phyloP scores from a whole-genome alignment of 2,329 filamentous ascomycete genomes.

The Colletotrichum chrysophilum region DNA sequence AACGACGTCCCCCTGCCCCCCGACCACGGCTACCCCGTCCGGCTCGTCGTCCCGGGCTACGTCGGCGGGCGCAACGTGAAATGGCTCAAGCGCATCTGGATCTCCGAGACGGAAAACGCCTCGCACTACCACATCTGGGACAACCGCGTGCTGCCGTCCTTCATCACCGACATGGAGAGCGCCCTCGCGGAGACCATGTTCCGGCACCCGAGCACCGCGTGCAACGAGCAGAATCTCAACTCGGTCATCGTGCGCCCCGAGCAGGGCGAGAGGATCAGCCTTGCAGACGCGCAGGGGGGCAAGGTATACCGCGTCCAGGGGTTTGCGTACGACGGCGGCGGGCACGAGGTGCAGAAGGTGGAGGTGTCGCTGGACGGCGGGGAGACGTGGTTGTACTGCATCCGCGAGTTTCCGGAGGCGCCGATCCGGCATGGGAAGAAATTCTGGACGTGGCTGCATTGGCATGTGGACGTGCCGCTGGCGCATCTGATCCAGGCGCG shows the following conservation, averaged over 20 bases:
- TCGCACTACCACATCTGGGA: slow-evolving; percentile 55
- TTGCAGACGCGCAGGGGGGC: slow-evolving; percentile 32
- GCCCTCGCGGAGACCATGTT: slow-evolving; percentile 52
- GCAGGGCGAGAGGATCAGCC: slow-evolving; percentile 47
- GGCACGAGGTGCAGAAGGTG: slow-evolving; percentile 52
- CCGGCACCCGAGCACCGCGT: slow-evolving; percentile 51
- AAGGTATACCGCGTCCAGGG: slow-evolving; percentile 49
- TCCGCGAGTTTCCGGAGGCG: slow-evolving; percentile 45
- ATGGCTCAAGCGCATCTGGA: slow-evolving; percentile 47
- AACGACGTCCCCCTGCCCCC: slow-evolving; percentile 45
- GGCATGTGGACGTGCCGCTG: slow-evolving; percentile 54
- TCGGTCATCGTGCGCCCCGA: slow-evolving; percentile 50
- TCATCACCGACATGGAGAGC: slow-evolving; percentile 53
- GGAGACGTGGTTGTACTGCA: slow-evolving; percentile 41
- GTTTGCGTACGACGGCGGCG: slow-evolving; percentile 55
- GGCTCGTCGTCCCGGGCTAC: slow-evolving; percentile 45
- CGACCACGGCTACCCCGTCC: slow-evolving; percentile 51
- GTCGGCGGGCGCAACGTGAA: slow-evolving; percentile 51
- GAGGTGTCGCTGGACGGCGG: slow-evolving; percentile 54
- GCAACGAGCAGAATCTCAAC: slow-evolving; percentile 54
- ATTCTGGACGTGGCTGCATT: slow-evolving; percentile 60
- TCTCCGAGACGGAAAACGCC: slow-evolving; percentile 47
- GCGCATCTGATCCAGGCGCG: slow-evolving; percentile 45
- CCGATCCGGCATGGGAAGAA: slow-evolving; percentile 57
- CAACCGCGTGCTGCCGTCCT: slow-evolving; percentile 55